phyloP scores from a whole-genome alignment of 495 filamentous ascomycete genomes.

The Penicillium salamii region DNA sequence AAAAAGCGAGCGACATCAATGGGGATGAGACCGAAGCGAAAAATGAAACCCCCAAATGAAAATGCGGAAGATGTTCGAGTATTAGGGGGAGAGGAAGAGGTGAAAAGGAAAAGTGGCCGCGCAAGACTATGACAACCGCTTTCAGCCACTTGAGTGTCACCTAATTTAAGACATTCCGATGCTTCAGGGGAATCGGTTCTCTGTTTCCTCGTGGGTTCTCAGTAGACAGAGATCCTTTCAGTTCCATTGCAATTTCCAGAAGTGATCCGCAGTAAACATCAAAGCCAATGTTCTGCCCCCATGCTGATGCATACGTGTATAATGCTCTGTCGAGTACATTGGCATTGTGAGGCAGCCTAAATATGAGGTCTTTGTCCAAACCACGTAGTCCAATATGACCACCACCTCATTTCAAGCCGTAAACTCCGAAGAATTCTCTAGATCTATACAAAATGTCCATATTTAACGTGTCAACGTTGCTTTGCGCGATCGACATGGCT shows the following conservation, averaged over 20 bases:
- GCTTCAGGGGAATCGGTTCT: constrained; percentile 2
- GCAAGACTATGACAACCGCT: constrained; percentile 28
- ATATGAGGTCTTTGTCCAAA: too few relatives aligned
- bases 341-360: neutral
- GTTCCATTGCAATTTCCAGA: too few relatives aligned
- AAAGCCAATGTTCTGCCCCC: neutral
- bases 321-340: neutral
- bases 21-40: neutral
- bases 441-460: too few relatives aligned
- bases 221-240: too few relatives aligned
- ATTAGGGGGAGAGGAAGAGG: constrained; percentile 1
- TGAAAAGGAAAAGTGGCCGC: constrained; percentile 15
- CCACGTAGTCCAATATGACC: too few relatives aligned
- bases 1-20: constrained; percentile 9
- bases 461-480: too few relatives aligned
- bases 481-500: constrained; percentile 9
- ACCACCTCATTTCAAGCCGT: too few relatives aligned
- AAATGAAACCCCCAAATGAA: neutral
- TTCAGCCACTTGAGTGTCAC: constrained; percentile 25
- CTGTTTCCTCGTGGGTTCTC: neutral
- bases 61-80: neutral
- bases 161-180: constrained; percentile 13
- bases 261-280: neutral
- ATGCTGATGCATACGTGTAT: neutral
- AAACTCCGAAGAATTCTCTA: too few relatives aligned